These are phyloP conservation scores for Penicillium polonicum DNA, from an alignment of 2,329 filamentous ascomycete species.

Conservation along the genomic window DNA sequence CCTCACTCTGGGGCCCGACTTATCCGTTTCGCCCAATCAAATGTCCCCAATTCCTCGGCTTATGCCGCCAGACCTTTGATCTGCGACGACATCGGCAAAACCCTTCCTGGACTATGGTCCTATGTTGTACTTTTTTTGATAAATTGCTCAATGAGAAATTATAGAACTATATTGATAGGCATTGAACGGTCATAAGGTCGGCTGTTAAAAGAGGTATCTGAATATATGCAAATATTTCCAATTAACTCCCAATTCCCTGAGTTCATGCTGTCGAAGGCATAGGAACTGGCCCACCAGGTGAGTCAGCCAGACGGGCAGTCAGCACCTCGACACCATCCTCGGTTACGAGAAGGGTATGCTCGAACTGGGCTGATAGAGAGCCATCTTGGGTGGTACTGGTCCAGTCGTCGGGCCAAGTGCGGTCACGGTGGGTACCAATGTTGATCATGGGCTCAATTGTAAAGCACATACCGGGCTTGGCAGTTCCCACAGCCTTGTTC, in stretches of 20 bases:
- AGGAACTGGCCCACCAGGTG: constrained; percentile 70
- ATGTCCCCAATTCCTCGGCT: background rate
- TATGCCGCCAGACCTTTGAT: background rate
- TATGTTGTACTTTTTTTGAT: background rate
- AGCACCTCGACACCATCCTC: constrained; percentile 78
- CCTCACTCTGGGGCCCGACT: constrained; percentile 3
- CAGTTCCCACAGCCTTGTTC: constrained; percentile 93
- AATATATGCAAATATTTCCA: constrained; percentile 13
- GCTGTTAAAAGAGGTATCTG: constrained; percentile 12
- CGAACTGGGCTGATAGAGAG: constrained; percentile 88
- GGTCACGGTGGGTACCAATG: constrained; percentile 82
- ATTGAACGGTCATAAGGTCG: constrained; percentile 19
- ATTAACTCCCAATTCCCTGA: constrained; percentile 16
- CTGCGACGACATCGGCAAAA: constrained; percentile 2
- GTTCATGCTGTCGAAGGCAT: constrained; percentile 47
- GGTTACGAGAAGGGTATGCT: constrained; percentile 81
- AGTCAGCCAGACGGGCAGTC: constrained; percentile 69
- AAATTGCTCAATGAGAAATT: background rate
- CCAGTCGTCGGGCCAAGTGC: constrained; percentile 99
- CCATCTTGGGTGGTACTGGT: constrained; percentile 92
- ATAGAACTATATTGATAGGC: constrained; percentile 1
- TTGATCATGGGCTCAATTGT: constrained; percentile 99
- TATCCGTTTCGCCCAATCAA: constrained; percentile 7
- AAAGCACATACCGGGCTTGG: constrained; percentile 96
- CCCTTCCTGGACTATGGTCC: background rate